These are phyloP conservation scores for Trametes punicea DNA, from an alignment of 768 basidiomycete species.

Conservation along the genomic window DNA sequence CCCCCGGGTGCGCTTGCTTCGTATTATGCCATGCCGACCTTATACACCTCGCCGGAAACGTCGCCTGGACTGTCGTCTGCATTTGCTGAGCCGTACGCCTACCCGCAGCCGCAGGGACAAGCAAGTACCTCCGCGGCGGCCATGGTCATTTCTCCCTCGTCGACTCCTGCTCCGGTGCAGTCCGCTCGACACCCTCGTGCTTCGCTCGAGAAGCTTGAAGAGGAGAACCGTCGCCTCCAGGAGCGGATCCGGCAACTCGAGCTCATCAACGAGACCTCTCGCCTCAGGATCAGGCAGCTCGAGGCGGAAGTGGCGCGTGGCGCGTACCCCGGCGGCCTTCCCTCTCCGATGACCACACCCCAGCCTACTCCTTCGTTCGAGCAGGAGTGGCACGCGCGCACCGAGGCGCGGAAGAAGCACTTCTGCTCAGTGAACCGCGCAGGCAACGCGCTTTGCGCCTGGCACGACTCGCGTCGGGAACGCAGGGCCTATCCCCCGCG, in stretches of 20 bases:
- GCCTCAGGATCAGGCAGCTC: slow-evolving; percentile 45
- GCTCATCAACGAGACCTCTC: slow-evolving; percentile 50
- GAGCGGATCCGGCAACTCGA: slow-evolving; percentile 63
- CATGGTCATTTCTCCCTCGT: slow-evolving; percentile 26
- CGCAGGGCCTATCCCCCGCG: slow-evolving; percentile 74
- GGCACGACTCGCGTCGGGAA: slow-evolving; percentile 87
- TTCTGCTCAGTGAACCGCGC: slow-evolving; percentile 84
- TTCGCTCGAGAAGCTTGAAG: slow-evolving; percentile 34
- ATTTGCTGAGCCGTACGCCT: slow-evolving; percentile 21
- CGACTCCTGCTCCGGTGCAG: slow-evolving; percentile 21
- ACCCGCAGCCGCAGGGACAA: slow-evolving; percentile 14
- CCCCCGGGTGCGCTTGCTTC: slow-evolving; percentile 17
- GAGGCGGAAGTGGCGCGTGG: slow-evolving; percentile 41
- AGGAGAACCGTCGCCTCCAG: slow-evolving; percentile 54
- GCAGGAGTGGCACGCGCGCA: slow-evolving; percentile 67
- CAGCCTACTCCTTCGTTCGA: slow-evolving; percentile 47
- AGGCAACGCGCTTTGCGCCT: slow-evolving; percentile 84
- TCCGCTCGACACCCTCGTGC: slow-evolving; percentile 24
- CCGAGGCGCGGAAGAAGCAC: slow-evolving; percentile 63
- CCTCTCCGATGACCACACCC: slow-evolving; percentile 36
- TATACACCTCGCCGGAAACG: slow-evolving; percentile 13
- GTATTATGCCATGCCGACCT: slow-evolving; percentile 12
- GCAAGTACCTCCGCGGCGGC: slow-evolving; percentile 20
- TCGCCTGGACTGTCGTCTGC: slow-evolving; percentile 12
- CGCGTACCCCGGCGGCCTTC: slow-evolving; percentile 27